Conservation (phyloP, 805 yeast species). For the Ogataea thermomethanolica region DNA sequence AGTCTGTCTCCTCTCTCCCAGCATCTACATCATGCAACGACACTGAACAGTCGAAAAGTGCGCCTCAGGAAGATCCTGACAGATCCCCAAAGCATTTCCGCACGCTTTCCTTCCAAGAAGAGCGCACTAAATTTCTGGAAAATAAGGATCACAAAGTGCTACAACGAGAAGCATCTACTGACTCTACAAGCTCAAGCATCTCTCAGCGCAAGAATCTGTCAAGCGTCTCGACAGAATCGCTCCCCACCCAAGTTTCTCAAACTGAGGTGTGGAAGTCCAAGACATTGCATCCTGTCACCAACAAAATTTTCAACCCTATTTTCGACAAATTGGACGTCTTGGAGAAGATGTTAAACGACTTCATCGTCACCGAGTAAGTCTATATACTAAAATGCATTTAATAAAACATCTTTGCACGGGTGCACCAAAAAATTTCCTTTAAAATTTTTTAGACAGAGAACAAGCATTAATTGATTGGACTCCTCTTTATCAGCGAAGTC, state of each 20-base stretch:
- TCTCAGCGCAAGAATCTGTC: constrained; percentile 3
- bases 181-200: constrained; percentile 3
- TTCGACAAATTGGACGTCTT: constrained; percentile 41
- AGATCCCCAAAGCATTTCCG: constrained; percentile 8
- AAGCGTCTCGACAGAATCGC: constrained; percentile 20
- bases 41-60: constrained; percentile 11
- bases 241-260: constrained; percentile 20
- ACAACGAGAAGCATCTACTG: constrained; percentile 3
- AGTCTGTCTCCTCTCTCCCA: constrained; percentile 29
- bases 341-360: constrained; percentile 27
- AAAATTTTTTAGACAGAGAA: constrained; percentile 1
- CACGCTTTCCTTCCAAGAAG: constrained; percentile 22
- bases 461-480: no score
- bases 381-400: neutral
- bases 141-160: constrained; percentile 1
- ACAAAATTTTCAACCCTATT: constrained; percentile 55
- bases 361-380: constrained; percentile 13
- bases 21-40: constrained; percentile 24
- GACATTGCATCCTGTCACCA: constrained; percentile 43
- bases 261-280: neutral
- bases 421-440: neutral
- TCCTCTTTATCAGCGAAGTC: no score
- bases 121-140: constrained; percentile 20
- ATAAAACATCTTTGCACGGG: constrained; percentile 1
- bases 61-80: constrained; percentile 3